phyloP scores from a whole-genome alignment of 768 basidiomycete species.

The Boletus insuetus region DNA sequence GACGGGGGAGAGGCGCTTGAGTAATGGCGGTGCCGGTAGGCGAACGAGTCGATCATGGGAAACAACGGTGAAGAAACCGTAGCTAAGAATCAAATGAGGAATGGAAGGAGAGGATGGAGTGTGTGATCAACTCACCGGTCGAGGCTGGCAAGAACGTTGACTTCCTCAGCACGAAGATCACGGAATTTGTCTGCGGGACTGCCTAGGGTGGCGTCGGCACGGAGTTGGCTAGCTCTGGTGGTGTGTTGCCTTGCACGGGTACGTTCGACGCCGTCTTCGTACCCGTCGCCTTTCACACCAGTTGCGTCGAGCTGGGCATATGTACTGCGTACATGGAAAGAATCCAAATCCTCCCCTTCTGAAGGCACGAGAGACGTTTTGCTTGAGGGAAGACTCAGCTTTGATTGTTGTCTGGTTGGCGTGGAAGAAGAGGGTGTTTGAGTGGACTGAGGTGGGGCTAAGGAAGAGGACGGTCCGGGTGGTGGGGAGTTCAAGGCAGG shows the following conservation, averaged over 20 bases:
- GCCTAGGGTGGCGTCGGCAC: constrained; percentile 53
- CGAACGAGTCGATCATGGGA: constrained; percentile 84
- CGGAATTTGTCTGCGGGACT: constrained; percentile 60
- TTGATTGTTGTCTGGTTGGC: constrained; percentile 26
- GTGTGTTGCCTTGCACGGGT: constrained; percentile 71
- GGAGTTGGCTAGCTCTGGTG: constrained; percentile 56
- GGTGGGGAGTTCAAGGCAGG: constrained; percentile 16
- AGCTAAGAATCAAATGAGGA: constrained; percentile 46
- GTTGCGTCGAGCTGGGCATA: constrained; percentile 86
- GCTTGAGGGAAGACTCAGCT: constrained; percentile 41
- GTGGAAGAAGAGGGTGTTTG: constrained; percentile 35
- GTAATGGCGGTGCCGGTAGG: constrained; percentile 59
- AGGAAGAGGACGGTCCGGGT: constrained; percentile 19
- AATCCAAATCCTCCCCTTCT: constrained; percentile 78
- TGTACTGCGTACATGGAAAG: constrained; percentile 79
- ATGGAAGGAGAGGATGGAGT: neutral
- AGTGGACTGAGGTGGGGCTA: constrained; percentile 30
- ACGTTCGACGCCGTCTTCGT: constrained; percentile 90
- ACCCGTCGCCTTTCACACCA: constrained; percentile 95
- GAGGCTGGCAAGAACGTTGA: constrained; percentile 68
- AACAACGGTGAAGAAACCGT: constrained; percentile 83
- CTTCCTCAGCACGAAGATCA: constrained; percentile 70
- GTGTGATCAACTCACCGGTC: constrained; percentile 65
- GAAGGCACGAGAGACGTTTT: constrained; percentile 65
- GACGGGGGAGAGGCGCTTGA: constrained; percentile 52